Evolutionary conservation across 768 basidiomycete genomes (phyloP), one percentile per base, ranked within the genome.

Genomic region (Trametes meyenii): DNA sequence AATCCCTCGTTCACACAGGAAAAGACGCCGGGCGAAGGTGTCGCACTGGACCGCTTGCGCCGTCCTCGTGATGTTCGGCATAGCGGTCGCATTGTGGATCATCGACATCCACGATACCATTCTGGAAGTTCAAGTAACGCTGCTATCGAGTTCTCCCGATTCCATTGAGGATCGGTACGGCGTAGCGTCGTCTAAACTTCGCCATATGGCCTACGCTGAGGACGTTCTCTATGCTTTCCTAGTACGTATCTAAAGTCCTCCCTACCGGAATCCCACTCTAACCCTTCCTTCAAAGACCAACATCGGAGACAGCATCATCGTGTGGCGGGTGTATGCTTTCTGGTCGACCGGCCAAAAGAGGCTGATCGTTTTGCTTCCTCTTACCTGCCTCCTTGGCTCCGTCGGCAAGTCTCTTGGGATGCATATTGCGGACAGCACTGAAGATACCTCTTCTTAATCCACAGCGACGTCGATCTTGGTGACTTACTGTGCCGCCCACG

Each of bases 231-330:
- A 70, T 40, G 23, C 67, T 12, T 68, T 57, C 45, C 61, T 70
- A 62, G 67, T 68, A 26, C 45, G 65, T 40, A n/a, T 39, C 16
- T 8, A 35, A 42, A 12, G 12, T 23, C 21, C 29, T 24, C 29
- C 1, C 42, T 17, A 24, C 10, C 6, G 12, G 5, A 11, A 40
- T 12, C 14, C 16, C 16, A 1, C 17, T 24, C n/a, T 29, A 26
- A 26, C 39, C 12, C 38, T 24, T 35, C 29, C 44, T 50, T 19
- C 24, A 10, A 43, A 70, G 69, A 60, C 67, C 1, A 60, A 64
- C n/a, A 14, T 70, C 3, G 69, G 69, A 24, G 69, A 70, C 44
- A 50, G 35, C 26, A 66, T 70, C 58, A 67, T 70, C 14, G 63
- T 70, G 12, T 66, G 54, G 52, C 67, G 69, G 12, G 66, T 70